Base-by-base conservation (phyloP, 768 basidiomycete species). In the Lactarius hengduanensis region DNA sequence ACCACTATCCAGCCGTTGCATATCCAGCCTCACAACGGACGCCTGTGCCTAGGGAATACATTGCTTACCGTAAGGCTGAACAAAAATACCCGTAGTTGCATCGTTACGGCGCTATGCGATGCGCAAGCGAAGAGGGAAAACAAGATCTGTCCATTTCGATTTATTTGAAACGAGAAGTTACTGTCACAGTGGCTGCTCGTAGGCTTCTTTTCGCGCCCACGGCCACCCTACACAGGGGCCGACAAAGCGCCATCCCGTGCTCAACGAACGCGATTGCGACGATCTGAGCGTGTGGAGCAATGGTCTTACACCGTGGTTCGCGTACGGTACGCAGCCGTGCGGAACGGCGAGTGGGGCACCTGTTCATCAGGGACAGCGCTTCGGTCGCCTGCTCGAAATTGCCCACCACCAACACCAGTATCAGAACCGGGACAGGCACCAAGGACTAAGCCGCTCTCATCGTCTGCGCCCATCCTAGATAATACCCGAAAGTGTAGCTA, bases 251-350 rank as follows among this genome's bases (percentile, higher is more conserved):
- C 28, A 76, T 69, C 58, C 77, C 70, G 58, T 84, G 74, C 6
- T 75, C 80, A 30, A 86, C 0, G 85, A 87, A 34, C 83, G 78
- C 4, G 83, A 84, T 13, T 81, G 85, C 1, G 84, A 85, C 7
- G 84, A 85, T 81, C 69, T 1, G 82, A 80, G 65, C 74, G 63
- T 70, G 74, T 69, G 53, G 75, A 72, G 15, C 76, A 60, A 57
- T 32, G 10, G 13, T 11, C 36, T 38, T 38, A 38, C 11, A 38
- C 36, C 11, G 11, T 11, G 10, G 36, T 11, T 36, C 76, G 70
- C 62, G 77, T 73, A 30, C 74, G 73, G 47, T 78, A 68, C 40
- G 77, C 72, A 61, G 53, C 71, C 71, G 53, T 63, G 62, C 69
- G 62, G 47, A 69, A 72, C 64, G 64, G 71, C 69, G 28, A 71